phyloP scores from a whole-genome alignment of 2,329 filamentous ascomycete species.

The Ceratocystis eucalypticola region DNA sequence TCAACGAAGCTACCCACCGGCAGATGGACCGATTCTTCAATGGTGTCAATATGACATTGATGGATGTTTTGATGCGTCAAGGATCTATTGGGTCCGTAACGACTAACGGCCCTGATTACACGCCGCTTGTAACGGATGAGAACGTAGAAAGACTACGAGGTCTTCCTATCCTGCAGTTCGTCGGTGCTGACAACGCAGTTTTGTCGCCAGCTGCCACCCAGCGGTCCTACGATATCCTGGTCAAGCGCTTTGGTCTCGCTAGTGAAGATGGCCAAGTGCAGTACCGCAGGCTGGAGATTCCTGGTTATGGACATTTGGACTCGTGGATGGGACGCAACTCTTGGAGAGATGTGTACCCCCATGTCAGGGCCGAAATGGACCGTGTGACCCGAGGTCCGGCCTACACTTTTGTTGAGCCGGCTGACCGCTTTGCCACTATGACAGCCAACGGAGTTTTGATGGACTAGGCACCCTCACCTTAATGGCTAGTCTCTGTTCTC shows the following conservation, averaged over 20 bases:
- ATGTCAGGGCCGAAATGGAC: constrained; percentile 41
- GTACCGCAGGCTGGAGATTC: constrained; percentile 40
- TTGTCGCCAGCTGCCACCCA: constrained; percentile 41
- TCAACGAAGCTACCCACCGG: constrained; percentile 51
- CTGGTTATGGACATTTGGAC: constrained; percentile 47
- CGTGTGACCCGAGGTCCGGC: constrained; percentile 33
- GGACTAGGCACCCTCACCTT: constrained; percentile 22
- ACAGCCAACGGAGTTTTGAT: constrained; percentile 30
- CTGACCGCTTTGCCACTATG: constrained; percentile 32
- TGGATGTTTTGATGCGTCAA: constrained; percentile 44
- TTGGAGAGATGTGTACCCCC: constrained; percentile 46
- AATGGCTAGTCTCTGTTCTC: neutral
- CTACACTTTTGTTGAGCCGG: constrained; percentile 33
- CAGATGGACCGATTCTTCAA: constrained; percentile 49
- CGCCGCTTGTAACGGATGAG: constrained; percentile 34
- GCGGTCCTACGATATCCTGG: constrained; percentile 39
- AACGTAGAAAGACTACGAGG: constrained; percentile 39
- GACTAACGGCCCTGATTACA: constrained; percentile 36
- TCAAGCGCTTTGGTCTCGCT: constrained; percentile 35
- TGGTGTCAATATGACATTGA: constrained; percentile 46
- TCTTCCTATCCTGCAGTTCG: constrained; percentile 43
- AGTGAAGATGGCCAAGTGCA: constrained; percentile 26
- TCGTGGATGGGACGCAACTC: constrained; percentile 49
- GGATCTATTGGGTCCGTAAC: constrained; percentile 39
- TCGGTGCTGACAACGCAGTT: constrained; percentile 43